Base-by-base conservation (phyloP, 805 yeast species). In the Saccharomyces eubayanus region DNA sequence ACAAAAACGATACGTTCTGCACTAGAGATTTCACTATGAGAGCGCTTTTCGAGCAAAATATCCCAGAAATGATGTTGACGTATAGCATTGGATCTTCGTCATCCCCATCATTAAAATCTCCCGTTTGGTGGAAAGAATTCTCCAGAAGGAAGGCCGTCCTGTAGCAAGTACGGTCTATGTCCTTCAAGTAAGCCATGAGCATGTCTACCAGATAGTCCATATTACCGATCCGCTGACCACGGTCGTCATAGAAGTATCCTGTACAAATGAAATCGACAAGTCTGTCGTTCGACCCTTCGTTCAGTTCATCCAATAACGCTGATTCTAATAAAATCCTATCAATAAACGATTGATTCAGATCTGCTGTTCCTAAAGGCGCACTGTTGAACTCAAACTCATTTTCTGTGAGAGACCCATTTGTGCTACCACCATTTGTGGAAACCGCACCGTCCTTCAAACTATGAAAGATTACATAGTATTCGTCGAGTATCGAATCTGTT, bases 11-110 rank as follows among this genome's bases (percentile, higher is more conserved):
- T 2, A 81, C 75, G 52, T 84, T 82, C 62, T 87, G 92, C 77
- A 92, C 86, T 51, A 94, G 81, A 0, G 95, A 82, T 64, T 94
- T 97, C 2, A 94, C 85, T 31, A 94, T 76, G 2, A 94, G 82
- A 97, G 97, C 90, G 16, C 89, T 89, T 65, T 92, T 96, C 14
- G 89, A 85, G 16, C 91, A 81, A 50, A 94, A 76, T 20, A 94
- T 86, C 64, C 92, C 98, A 0, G 97, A 86, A 20, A 69, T 66
- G 12, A 65, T 55, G 24, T 63, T 65, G 4, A 65, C 69, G 48
- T 59, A 54, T 56, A 24, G 48, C 40, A 16, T 48, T 31, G 48
- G 20, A 16, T n/a, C 16, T 28, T 20, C 47, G 46, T 29, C 45
- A 31, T 12, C 24, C 21, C 36, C 46, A 48, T 45, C 28, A 47